A percentile compares a stretch with the other conserved stretches of the same genome.
Evolutionary conservation across 164 flowering plant species (phyloP).

Genomic region (Platanus orientalis): DNA sequence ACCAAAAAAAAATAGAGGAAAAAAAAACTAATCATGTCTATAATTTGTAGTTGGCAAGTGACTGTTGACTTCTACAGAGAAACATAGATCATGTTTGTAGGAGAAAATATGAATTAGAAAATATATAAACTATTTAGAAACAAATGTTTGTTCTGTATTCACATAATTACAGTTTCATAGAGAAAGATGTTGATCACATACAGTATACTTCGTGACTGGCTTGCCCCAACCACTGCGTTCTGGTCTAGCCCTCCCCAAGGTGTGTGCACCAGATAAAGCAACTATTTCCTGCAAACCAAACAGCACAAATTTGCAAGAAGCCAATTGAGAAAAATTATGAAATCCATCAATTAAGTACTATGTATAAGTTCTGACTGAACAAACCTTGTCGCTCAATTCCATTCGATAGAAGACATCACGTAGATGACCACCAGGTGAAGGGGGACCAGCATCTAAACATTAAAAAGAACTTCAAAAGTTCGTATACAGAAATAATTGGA

Average conservation of each 20-base stretch:
- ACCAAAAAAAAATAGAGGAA: no score
- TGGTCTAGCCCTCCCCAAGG: constrained; percentile 93
- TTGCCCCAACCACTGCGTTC: constrained; percentile 99
- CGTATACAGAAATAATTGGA: constrained; percentile 2
- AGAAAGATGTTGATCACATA: constrained; percentile 22
- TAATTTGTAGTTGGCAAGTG: no score
- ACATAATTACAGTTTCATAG: not conserved
- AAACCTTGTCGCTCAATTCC: constrained; percentile 93
- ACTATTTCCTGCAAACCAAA: constrained; percentile 75
- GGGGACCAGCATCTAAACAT: constrained; percentile 85
- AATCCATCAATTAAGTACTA: not conserved
- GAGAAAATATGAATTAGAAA: not conserved
- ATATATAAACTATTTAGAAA: not conserved
- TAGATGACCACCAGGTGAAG: constrained; percentile 88
- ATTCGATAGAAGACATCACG: constrained; percentile 92
- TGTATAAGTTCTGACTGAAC: not conserved
- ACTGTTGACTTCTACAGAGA: no score
- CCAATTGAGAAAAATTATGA: not conserved
- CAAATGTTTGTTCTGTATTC: not conserved
- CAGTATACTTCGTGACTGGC: constrained; percentile 95
- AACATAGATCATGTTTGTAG: no score
- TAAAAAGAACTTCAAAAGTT: constrained; percentile 6
- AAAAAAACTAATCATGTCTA: no score
- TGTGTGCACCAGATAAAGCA: constrained; percentile 98
- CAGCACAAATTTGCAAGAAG: not conserved